phyloP scores from a whole-genome alignment of 192 early-diverging fungal species.

The Backusella morwellensis region DNA sequence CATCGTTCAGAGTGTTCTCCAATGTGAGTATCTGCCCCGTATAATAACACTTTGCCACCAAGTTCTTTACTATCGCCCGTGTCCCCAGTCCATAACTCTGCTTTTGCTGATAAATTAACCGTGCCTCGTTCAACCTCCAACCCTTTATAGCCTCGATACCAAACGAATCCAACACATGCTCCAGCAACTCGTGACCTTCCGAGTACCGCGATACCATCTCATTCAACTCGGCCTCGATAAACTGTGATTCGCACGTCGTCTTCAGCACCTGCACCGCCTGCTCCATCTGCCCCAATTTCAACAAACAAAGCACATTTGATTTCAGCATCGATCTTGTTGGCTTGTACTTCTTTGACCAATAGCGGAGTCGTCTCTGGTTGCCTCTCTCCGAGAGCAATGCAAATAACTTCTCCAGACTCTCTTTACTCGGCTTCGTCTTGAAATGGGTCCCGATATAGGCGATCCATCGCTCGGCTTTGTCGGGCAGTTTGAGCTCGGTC shows the following conservation, averaged over 20 bases:
- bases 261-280: background rate
- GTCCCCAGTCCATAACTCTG: background rate
- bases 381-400: background rate
- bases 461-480: background rate
- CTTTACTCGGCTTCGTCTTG: background rate
- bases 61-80: background rate
- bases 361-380: background rate
- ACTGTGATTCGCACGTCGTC: background rate
- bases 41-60: background rate
- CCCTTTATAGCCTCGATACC: background rate
- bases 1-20: background rate
- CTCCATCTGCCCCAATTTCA: background rate
- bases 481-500: background rate
- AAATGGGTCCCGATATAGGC: background rate
- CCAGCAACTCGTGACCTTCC: background rate
- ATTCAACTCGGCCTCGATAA: background rate
- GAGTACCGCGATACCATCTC: background rate
- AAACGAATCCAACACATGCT: slow-evolving; percentile 12
- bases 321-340: background rate
- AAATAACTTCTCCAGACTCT: background rate
- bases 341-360: background rate
- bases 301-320: background rate
- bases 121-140: slow-evolving; percentile 4
- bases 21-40: background rate
- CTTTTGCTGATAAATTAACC: background rate